Percentiles rank a stretch among this genome's conserved stretches.
Evolutionary conservation across 352 stramenopile species (phyloP).

Genomic region (Aphanomyces astaci): DNA sequence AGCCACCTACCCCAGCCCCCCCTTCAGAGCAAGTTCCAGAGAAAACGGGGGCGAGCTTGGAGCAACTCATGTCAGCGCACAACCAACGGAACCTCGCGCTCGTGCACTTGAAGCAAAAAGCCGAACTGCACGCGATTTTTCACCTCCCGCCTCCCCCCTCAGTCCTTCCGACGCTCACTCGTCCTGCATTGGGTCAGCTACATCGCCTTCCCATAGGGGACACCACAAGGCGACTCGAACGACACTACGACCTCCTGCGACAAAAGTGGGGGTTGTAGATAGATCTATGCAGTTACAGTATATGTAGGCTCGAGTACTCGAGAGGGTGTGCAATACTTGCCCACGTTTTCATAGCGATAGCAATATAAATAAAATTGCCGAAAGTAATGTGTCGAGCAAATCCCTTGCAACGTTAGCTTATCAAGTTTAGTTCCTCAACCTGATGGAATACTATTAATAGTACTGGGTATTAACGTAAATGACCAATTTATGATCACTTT

Average conservation of each 20-base stretch:
- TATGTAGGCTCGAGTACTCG: no score
- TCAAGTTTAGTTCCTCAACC: no score
- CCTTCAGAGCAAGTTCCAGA: neutral
- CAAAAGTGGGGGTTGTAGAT: no score
- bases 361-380: no score
- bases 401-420: no score
- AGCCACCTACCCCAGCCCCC: neutral
- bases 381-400: no score
- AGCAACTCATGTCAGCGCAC: neutral
- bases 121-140: slow-evolving; percentile 19
- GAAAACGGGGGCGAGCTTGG: neutral
- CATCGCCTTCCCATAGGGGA: neutral
- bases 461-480: no score
- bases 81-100: slow-evolving; percentile 20
- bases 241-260: neutral
- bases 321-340: no score
- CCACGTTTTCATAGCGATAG: no score
- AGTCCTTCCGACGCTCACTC: neutral
- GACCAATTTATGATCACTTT: no score
- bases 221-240: neutral
- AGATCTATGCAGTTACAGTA: no score
- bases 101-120: slow-evolving; percentile 22
- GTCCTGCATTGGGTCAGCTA: neutral
- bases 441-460: no score
- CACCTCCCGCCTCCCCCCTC: neutral